phyloP scores from a whole-genome alignment of 352 stramenopile genomes.

The Halophytophthora batemanensis region DNA sequence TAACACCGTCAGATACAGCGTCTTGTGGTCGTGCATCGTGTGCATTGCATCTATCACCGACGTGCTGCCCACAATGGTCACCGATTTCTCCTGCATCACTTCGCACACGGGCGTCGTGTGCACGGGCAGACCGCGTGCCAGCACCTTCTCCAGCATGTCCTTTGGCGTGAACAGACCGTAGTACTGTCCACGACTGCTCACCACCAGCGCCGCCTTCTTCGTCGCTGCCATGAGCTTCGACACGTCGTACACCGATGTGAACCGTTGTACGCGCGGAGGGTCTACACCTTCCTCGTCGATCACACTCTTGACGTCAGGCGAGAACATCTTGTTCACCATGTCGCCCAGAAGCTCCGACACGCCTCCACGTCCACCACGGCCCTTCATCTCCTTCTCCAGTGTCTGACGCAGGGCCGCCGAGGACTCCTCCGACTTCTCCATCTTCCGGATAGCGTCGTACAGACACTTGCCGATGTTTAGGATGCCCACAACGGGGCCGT shows the following conservation, averaged over 20 bases:
- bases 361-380: conserved; percentile 25
- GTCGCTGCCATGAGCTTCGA: conserved; percentile 93
- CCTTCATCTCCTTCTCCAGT: conserved; percentile 76
- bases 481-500: conserved; percentile 91
- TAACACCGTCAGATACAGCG: conserved; percentile 80
- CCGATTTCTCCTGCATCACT: conserved; percentile 86
- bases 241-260: conserved; percentile 91
- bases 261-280: conserved; percentile 77
- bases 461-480: conserved; percentile 98
- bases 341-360: conserved; percentile 73
- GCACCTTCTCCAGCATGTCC: conserved; percentile 95
- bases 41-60: conserved; percentile 88
- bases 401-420: conserved; percentile 69
- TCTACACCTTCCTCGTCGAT: conserved; percentile 78
- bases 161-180: conserved; percentile 97
- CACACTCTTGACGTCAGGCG: conserved; percentile 81
- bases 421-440: conserved; percentile 92
- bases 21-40: conserved; percentile 87
- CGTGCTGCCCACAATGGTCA: conserved; percentile 62
- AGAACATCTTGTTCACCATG: conserved; percentile 89
- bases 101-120: conserved; percentile 90
- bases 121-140: conserved; percentile 91
- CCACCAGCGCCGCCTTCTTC: conserved; percentile 93
- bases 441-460: conserved; percentile 97
- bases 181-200: conserved; percentile 91